A percentile compares a stretch with the other conserved stretches of the same genome.
These are phyloP conservation scores for Akanthomyces dipterigenus DNA, from an alignment of 2,329 filamentous ascomycete species.

Conservation along the genomic window DNA sequence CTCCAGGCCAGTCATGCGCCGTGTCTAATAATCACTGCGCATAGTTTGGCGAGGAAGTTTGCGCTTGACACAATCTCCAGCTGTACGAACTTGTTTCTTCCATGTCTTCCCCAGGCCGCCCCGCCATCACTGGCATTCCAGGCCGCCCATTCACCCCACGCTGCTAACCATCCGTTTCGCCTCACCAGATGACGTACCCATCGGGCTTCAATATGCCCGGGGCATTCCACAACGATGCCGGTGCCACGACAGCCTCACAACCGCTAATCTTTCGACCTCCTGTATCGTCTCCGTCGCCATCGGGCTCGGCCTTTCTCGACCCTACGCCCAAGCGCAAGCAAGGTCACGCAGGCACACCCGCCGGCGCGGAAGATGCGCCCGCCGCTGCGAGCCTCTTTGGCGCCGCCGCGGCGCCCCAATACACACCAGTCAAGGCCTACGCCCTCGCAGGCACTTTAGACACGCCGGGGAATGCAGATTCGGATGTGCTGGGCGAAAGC, in stretches of 20 bases:
- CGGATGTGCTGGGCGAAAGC: constrained; percentile 42
- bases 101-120: not conserved
- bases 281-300: constrained; percentile 30
- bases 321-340: constrained; percentile 41
- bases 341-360: constrained; percentile 21
- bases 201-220: constrained; percentile 28
- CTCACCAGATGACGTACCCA: constrained; percentile 23
- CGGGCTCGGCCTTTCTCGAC: constrained; percentile 32
- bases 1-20: not conserved
- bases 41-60: not conserved
- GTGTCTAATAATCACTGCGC: not conserved
- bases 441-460: constrained; percentile 48
- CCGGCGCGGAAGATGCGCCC: constrained; percentile 7
- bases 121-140: not conserved
- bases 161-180: constrained; percentile 1
- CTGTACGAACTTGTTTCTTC: not conserved
- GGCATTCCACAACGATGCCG: constrained; percentile 18
- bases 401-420: constrained; percentile 14
- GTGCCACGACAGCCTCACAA: constrained; percentile 22
- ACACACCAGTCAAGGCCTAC: constrained; percentile 29
- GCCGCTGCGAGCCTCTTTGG: constrained; percentile 15
- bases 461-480: constrained; percentile 33
- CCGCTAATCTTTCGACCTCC: constrained; percentile 43
- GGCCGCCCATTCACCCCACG: not conserved
- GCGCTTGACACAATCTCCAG: not conserved